Evolutionary conservation across 768 basidiomycete species (phyloP).

Genomic region (Pisolithus sp.): DNA sequence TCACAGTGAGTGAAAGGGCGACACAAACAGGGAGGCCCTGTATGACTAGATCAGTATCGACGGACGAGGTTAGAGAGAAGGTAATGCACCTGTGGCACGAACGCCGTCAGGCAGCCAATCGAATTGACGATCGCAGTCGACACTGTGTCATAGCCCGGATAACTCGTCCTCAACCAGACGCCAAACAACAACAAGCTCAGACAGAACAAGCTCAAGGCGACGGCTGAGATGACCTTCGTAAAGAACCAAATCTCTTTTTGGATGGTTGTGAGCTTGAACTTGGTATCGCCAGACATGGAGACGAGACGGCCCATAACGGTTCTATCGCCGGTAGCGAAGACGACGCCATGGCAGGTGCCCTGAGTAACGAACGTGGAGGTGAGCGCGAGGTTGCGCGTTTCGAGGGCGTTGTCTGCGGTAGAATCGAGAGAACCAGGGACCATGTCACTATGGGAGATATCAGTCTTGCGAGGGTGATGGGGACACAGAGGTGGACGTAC

Average conservation of each 20-base stretch:
- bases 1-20: constrained; percentile 45
- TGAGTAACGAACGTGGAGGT: constrained; percentile 38
- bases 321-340: constrained; percentile 39
- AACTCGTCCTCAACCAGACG: constrained; percentile 35
- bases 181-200: constrained; percentile 35
- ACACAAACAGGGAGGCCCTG: constrained; percentile 38
- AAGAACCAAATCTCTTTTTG: constrained; percentile 47
- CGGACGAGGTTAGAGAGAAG: neutral
- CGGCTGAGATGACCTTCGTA: constrained; percentile 43
- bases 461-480: neutral
- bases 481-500: constrained; percentile 11
- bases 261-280: constrained; percentile 41
- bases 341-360: constrained; percentile 35
- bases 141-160: constrained; percentile 30
- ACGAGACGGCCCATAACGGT: constrained; percentile 50
- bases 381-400: constrained; percentile 43
- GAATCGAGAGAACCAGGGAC: constrained; percentile 40
- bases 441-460: constrained; percentile 28
- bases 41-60: neutral
- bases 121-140: constrained; percentile 33
- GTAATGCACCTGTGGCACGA: constrained; percentile 33
- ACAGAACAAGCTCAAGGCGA: constrained; percentile 35
- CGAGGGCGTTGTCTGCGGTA: constrained; percentile 45
- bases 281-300: constrained; percentile 42
- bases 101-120: constrained; percentile 33